phyloP scores from a whole-genome alignment of 75 land plant species.

The Adiantum capillusveneris region DNA sequence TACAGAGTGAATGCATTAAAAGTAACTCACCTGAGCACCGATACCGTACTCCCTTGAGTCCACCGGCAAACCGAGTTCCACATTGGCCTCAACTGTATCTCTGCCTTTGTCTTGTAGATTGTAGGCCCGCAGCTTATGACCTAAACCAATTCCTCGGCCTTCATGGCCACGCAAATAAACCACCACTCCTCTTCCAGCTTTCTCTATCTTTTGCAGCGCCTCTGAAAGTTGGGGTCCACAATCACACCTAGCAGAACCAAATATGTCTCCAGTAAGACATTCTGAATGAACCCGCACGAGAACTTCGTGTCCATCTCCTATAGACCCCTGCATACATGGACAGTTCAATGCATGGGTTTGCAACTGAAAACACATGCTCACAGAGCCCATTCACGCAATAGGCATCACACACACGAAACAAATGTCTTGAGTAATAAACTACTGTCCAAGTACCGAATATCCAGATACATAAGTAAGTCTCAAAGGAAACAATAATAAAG shows the following conservation, averaged over 20 bases:
- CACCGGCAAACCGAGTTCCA: constrained; percentile 82
- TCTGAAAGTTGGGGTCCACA: constrained; percentile 86
- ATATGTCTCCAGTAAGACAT: constrained; percentile 93
- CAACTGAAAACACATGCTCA: too few species aligned
- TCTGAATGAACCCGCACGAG: constrained; percentile 95
- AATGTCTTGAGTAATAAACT: too few species aligned
- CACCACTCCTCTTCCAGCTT: constrained; percentile 83
- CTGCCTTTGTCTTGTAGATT: constrained; percentile 88
- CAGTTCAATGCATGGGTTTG: too few species aligned
- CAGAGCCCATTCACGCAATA: too few species aligned
- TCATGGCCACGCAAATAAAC: constrained; percentile 96
- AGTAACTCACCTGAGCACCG: constrained; percentile 77
- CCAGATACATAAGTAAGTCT: too few species aligned
- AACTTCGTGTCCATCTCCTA: constrained; percentile 85
- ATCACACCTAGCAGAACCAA: constrained; percentile 92
- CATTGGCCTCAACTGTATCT: constrained; percentile 96
- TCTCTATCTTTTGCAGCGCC: constrained; percentile 74
- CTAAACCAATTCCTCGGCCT: constrained; percentile 94
- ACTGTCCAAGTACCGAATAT: too few species aligned
- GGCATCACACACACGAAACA: too few species aligned
- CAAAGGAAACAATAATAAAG: too few species aligned
- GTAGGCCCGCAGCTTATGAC: constrained; percentile 93
- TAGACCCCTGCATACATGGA: constrained; percentile 61
- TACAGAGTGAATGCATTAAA: too few species aligned
- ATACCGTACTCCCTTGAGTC: constrained; percentile 96